Base-by-base conservation (phyloP, 805 yeast genomes). In the Candida endomychidarum region DNA sequence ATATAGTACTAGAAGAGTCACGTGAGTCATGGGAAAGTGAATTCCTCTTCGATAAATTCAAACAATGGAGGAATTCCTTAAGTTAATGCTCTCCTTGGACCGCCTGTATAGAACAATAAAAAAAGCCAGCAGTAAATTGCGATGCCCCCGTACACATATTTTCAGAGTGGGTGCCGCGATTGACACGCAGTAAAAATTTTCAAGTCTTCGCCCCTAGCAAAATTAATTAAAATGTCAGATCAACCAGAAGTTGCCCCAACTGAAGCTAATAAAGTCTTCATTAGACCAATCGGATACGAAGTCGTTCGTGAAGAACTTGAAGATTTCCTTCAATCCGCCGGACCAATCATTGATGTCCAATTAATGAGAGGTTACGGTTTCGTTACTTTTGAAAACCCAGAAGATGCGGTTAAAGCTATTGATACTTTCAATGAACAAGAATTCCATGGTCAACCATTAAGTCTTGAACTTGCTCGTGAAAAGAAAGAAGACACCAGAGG, bases 301-400 rank as follows among this genome's bases (percentile, higher is more conserved):
- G 65, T 60, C 39, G 53, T 63, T 41, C 56, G 56, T 26, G 78
- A 81, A 46, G 86, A 82, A 54, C 65, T 85, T 40, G 82, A 81
- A 64, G 86, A 78, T 43, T 80, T 80, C 57, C 84, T 85, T 57
- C 60, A 79, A 15, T 74, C 78, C 41, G 74, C 73, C 45, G 95
- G 91, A 51, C 76, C 83, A 35, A 66, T 85, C 53, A 70, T 73
- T 46, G 88, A 82, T 56, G 78, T 83, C 38, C 80, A 80, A 58
- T 64, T 84, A 51, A 73, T 82, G 74, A 82, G 84, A 54, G 96
- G 96, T 30, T 86, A 81, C 57, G 97, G 95, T 18, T 90, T 87
- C 60, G 85, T 91, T 45, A 95, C 90, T 61, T 93, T 80, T 55
- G 88, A 80, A 59, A 77, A 74, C 48, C 72, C 78, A 31, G 81